Evolutionary conservation across 306 rosid genomes (phyloP).

Genomic region (Oxytropis ochrocephala): DNA sequence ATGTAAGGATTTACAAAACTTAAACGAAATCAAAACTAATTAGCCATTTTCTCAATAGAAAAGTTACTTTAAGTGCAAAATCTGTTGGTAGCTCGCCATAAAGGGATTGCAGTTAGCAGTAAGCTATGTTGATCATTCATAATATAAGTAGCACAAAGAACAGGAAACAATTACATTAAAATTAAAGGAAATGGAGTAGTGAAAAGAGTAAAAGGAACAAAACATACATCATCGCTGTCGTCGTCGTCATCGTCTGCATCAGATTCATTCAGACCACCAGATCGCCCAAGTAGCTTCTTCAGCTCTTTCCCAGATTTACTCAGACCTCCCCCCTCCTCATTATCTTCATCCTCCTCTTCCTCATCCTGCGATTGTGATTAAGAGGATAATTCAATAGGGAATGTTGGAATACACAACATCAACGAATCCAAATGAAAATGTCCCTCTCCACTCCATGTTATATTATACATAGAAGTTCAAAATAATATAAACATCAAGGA

Average conservation of each 20-base stretch:
- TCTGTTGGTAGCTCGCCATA: not conserved
- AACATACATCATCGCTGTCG: conserved; percentile 62
- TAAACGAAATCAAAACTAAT: not conserved
- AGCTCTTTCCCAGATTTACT: conserved; percentile 96
- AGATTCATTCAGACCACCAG: conserved; percentile 70
- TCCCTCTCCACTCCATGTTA: not conserved
- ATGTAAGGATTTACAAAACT: conserved; percentile 6
- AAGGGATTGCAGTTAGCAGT: not conserved
- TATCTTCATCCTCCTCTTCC: conserved; percentile 69
- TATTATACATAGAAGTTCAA: not conserved
- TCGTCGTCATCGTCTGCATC: conserved; percentile 85
- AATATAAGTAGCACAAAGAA: not conserved
- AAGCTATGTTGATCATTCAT: conserved; percentile 6
- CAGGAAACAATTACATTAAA: not conserved
- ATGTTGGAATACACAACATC: not conserved
- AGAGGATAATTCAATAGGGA: conserved; percentile 12
- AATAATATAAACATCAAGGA: conserved; percentile 8
- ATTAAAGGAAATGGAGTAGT: not conserved
- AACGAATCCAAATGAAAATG: conserved; percentile 6
- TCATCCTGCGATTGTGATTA: conserved; percentile 58
- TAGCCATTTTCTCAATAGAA: not conserved
- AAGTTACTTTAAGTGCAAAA: conserved; percentile 15
- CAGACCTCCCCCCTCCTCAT: conserved; percentile 79
- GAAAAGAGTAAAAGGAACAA: conserved; percentile 8
- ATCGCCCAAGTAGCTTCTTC: conserved; percentile 76